These are phyloP conservation scores for Aschersonia sp. DNA, from an alignment of 2,329 filamentous ascomycete species.

Conservation along the genomic window DNA sequence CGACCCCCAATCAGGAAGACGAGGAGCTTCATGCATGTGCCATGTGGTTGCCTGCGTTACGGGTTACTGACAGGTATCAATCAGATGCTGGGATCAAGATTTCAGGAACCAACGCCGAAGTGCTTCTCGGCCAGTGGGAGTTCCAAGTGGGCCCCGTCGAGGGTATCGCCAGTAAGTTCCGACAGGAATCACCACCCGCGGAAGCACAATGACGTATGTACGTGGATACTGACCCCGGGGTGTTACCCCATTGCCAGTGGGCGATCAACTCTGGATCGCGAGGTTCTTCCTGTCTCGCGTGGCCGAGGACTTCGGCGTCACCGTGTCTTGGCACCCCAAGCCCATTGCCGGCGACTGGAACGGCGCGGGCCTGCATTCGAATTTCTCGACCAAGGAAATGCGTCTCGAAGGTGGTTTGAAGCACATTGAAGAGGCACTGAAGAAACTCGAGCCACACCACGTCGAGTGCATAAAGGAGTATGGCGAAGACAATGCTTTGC, in stretches of 20 bases:
- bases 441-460: conserved; percentile 69
- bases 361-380: conserved; percentile 83
- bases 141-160: conserved; percentile 88
- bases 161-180: conserved; percentile 62
- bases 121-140: conserved; percentile 84
- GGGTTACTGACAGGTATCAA: background rate
- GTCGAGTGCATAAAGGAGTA: conserved; percentile 83
- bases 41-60: no score
- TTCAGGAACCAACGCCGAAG: conserved; percentile 97
- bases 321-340: conserved; percentile 93
- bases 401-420: conserved; percentile 89
- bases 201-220: no score
- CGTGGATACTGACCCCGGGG: no score
- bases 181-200: no score
- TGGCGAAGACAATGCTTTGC: conserved; percentile 88
- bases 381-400: conserved; percentile 86
- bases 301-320: conserved; percentile 90
- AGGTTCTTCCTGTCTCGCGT: conserved; percentile 80
- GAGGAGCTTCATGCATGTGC: no score
- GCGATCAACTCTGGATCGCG: conserved; percentile 85
- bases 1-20: background rate
- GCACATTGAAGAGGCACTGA: conserved; percentile 74
- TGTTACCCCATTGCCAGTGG: conserved; percentile 38
- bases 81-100: conserved; percentile 70
- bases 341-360: conserved; percentile 90